phyloP scores from a whole-genome alignment of 305 asterid genomes.

The Fraxinus sp. region DNA sequence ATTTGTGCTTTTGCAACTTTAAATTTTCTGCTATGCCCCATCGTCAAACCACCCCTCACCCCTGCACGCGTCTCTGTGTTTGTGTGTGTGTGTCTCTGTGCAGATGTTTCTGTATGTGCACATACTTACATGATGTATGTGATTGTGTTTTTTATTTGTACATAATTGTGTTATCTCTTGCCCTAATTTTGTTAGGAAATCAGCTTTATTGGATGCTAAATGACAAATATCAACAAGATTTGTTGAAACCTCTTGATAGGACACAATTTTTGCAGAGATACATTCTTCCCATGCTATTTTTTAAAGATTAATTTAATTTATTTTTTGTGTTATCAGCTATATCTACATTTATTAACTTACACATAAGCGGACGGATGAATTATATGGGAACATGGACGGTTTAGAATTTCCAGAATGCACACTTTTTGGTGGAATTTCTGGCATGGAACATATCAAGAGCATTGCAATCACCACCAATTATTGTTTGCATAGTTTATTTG shows the following conservation, averaged over 20 bases:
- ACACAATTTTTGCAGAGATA: neutral
- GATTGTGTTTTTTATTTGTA: neutral
- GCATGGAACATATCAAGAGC: neutral
- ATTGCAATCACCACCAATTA: neutral
- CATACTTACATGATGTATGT: neutral
- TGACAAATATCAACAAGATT: neutral
- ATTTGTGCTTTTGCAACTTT: neutral
- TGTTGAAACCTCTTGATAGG: neutral
- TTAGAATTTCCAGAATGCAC: neutral
- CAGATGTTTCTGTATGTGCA: neutral
- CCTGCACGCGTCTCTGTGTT: neutral
- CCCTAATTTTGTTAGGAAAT: neutral
- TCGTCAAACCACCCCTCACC: neutral
- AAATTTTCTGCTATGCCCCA: neutral
- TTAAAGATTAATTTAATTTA: neutral
- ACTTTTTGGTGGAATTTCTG: neutral
- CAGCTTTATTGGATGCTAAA: neutral
- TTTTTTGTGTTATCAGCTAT: neutral
- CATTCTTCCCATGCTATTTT: neutral
- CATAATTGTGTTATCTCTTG: neutral
- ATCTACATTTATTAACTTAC: neutral
- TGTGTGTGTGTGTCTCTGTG: neutral
- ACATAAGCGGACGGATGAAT: neutral
- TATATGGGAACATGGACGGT: neutral
- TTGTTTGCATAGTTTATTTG: neutral